These are phyloP conservation scores for Talaromyces adpressus DNA, from an alignment of 495 filamentous ascomycete genomes.

Conservation along the genomic window DNA sequence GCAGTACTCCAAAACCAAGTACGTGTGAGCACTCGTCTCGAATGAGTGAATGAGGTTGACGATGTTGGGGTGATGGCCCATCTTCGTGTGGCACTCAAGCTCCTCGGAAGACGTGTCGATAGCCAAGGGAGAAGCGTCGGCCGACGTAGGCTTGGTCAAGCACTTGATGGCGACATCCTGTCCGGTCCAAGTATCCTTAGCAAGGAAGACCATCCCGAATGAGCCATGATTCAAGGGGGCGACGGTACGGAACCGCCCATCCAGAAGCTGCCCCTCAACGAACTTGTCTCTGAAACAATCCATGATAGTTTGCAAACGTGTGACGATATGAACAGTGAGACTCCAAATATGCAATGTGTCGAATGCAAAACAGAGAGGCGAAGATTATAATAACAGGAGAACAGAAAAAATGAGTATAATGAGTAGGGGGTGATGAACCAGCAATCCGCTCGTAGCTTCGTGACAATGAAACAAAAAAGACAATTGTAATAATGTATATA, in stretches of 20 bases:
- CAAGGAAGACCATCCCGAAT: conserved; percentile 96
- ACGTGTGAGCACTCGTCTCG: conserved; percentile 82
- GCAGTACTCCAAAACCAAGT: conserved; percentile 93
- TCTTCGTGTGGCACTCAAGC: conserved; percentile 67
- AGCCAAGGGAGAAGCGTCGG: conserved; percentile 48
- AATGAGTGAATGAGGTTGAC: conserved; percentile 90
- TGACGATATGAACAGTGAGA: conserved; percentile 8
- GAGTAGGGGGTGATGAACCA: conserved; percentile 11
- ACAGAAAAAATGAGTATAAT: background rate
- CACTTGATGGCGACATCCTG: conserved; percentile 91
- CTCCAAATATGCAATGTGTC: conserved; percentile 18
- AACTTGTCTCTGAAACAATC: conserved; percentile 75
- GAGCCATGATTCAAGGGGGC: conserved; percentile 97
- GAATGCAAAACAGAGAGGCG: conserved; percentile 14
- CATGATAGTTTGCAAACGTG: conserved; percentile 45
- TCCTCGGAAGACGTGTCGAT: conserved; percentile 85
- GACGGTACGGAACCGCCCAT: conserved; percentile 82
- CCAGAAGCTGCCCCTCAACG: conserved; percentile 62
- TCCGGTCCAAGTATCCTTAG: conserved; percentile 66
- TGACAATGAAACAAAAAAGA: conserved; percentile 25
- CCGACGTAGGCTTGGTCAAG: conserved; percentile 64
- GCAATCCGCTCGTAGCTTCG: conserved; percentile 20
- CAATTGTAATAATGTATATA: conserved; percentile 33
- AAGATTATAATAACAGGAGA: background rate
- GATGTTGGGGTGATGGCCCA: conserved; percentile 80